Evolutionary conservation across 2,329 filamentous ascomycete species (phyloP).

Genomic region (Truncatella angustata): DNA sequence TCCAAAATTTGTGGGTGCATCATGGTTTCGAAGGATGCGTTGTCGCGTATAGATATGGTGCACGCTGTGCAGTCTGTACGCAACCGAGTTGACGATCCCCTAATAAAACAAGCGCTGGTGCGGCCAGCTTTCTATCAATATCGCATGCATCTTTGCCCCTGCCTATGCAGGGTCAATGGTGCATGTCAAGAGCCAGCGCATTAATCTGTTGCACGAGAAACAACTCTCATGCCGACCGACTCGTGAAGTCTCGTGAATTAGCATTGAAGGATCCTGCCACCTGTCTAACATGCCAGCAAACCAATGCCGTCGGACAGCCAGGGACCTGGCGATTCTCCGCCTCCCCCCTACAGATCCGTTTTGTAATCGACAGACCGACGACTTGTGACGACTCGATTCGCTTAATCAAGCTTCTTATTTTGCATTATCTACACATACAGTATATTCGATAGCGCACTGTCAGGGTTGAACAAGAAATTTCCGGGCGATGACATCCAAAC

Average conservation of each 20-base stretch:
- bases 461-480: background rate
- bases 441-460: too few relatives aligned
- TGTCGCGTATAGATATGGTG: background rate
- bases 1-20: slow-evolving; percentile 1
- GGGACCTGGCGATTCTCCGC: too few relatives aligned
- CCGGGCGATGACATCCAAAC: background rate
- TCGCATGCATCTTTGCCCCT: background rate
- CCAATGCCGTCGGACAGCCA: background rate
- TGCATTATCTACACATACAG: too few relatives aligned
- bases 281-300: slow-evolving; percentile 2
- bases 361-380: too few relatives aligned
- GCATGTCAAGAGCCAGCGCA: background rate
- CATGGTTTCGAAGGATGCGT: background rate
- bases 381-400: too few relatives aligned
- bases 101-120: background rate
- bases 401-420: too few relatives aligned
- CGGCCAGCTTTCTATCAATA: too few relatives aligned
- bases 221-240: background rate
- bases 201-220: background rate
- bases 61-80: too few relatives aligned
- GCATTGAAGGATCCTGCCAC: slow-evolving; percentile 2
- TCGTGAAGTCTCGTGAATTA: too few relatives aligned
- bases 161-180: too few relatives aligned
- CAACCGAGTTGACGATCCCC: background rate
- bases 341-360: too few relatives aligned